phyloP scores from a whole-genome alignment of 2,329 filamentous ascomycete genomes.

The Aphanocladium album region DNA sequence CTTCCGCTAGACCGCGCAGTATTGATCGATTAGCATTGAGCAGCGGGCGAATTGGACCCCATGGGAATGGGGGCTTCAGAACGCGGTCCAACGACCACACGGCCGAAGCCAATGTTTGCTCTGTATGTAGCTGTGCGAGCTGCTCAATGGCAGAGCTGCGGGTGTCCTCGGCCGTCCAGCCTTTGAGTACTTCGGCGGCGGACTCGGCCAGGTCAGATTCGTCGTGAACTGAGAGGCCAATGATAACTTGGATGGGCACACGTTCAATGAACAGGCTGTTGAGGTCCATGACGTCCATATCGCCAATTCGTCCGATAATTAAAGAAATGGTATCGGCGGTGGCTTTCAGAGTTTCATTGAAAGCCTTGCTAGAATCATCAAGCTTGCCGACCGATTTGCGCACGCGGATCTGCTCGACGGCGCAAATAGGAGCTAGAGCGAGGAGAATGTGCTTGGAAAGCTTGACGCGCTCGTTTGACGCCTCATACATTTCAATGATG shows the following conservation, averaged over 20 bases:
- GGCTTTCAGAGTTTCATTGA: conserved; percentile 65
- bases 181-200: conserved; percentile 76
- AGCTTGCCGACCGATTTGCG: conserved; percentile 41
- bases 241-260: conserved; percentile 65
- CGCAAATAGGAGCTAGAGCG: conserved; percentile 64
- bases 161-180: conserved; percentile 62
- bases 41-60: conserved; percentile 53
- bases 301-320: conserved; percentile 72
- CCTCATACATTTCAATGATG: conserved; percentile 67
- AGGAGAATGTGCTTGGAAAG: conserved; percentile 71
- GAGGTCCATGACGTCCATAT: conserved; percentile 67
- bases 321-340: conserved; percentile 59
- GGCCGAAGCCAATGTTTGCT: conserved; percentile 39
- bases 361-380: conserved; percentile 49
- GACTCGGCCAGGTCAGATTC: conserved; percentile 75
- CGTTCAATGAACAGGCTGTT: conserved; percentile 63
- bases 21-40: conserved; percentile 55
- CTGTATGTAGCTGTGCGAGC: conserved; percentile 35
- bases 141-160: conserved; percentile 37
- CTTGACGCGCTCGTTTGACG: conserved; percentile 63
- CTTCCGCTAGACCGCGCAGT: conserved; percentile 51
- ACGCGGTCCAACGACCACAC: conserved; percentile 36
- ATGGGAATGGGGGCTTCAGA: conserved; percentile 37
- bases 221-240: conserved; percentile 76
- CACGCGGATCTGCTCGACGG: conserved; percentile 67